Base-by-base conservation (phyloP, 1,284 basidiomycete genomes). In the Neolentinus lepideus region DNA sequence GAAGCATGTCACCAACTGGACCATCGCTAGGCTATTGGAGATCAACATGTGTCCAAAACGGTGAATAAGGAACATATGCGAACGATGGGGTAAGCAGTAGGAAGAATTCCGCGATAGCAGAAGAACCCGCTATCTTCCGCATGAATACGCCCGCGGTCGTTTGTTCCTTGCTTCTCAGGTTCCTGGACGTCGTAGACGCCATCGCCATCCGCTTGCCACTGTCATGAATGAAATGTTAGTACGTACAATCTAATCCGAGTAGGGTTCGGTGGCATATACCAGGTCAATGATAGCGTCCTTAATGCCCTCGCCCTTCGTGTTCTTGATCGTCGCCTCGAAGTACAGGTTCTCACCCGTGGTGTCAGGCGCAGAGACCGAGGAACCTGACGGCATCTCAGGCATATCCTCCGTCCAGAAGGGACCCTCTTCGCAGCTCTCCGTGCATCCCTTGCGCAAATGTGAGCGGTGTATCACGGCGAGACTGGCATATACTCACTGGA, bases 201-300 rank as follows among this genome's bases (percentile, higher is more conserved):
- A 51, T 73, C 68, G 3, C 70, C 71, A 56, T 75, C 72, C 31
- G 72, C 70, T 66, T 75, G 71, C 73, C 73, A 75, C 70, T 71
- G 6, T 36, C 26, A 31, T 19, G 19, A 25, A 45, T 56, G 14
- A 56, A 16, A 48, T 24, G 36, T 21, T n/a, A n/a, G n/a, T n/a
- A n/a, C n/a, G n/a, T n/a, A n/a, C n/a, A n/a, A n/a, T n/a, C n/a
- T n/a, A n/a, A n/a, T n/a, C n/a, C n/a, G n/a, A n/a, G n/a, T n/a
- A n/a, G 29, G 35, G 6, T 22, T 19, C 11, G 25, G 29, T 14
- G 29, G 22, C 16, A 62, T 67, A 57, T 27, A 71, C 70, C 35
- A 74, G 66, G 47, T 75, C 71, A 25, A 70, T 68, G 50, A 69
- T 72, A 10, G 65, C 70, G 12, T 65, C 68, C 51, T 61, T 53